These are phyloP conservation scores for Wickerhamomyces pijperi DNA, from an alignment of 805 yeast genomes.

Conservation along the genomic window DNA sequence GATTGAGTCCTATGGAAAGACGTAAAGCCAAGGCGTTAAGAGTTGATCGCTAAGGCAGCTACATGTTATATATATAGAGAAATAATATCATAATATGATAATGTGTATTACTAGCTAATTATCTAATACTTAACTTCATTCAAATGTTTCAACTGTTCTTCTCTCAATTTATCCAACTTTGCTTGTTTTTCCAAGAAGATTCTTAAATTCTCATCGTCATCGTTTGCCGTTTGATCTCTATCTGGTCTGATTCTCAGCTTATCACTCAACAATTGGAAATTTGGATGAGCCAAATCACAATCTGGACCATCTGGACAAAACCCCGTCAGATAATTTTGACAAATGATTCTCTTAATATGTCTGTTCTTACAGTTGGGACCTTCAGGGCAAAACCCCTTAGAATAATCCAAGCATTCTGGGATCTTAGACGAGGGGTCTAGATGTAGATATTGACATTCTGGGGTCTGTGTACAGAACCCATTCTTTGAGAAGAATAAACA, in stretches of 20 bases:
- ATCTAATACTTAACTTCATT: conserved; percentile 2
- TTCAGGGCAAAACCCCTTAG: conserved; percentile 81
- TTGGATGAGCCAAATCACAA: conserved; percentile 71
- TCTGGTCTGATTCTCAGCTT: conserved; percentile 24
- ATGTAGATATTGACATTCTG: conserved; percentile 89
- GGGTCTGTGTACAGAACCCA: conserved; percentile 83
- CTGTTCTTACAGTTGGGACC: conserved; percentile 81
- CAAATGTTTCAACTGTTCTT: conserved; percentile 10
- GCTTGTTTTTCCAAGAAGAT: conserved; percentile 17
- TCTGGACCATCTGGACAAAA: conserved; percentile 85
- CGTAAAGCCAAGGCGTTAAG: conserved; percentile 48
- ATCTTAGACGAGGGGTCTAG: conserved; percentile 81
- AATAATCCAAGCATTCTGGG: conserved; percentile 80
- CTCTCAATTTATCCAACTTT: conserved; percentile 15
- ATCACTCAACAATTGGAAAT: conserved; percentile 42
- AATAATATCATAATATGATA: too few relatives aligned
- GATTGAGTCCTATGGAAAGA: conserved; percentile 67
- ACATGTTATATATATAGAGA: too few relatives aligned
- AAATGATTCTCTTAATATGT: conserved; percentile 65
- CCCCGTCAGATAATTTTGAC: conserved; percentile 78
- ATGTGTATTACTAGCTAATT: too few relatives aligned
- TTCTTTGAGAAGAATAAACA: conserved; percentile 75
- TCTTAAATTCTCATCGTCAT: conserved; percentile 7
- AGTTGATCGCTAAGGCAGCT: conserved; percentile 25
- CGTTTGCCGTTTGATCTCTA: conserved; percentile 13